These are phyloP conservation scores for Flaveria sonorensis DNA, from an alignment of 129 eudicot species.

Conservation along the genomic window DNA sequence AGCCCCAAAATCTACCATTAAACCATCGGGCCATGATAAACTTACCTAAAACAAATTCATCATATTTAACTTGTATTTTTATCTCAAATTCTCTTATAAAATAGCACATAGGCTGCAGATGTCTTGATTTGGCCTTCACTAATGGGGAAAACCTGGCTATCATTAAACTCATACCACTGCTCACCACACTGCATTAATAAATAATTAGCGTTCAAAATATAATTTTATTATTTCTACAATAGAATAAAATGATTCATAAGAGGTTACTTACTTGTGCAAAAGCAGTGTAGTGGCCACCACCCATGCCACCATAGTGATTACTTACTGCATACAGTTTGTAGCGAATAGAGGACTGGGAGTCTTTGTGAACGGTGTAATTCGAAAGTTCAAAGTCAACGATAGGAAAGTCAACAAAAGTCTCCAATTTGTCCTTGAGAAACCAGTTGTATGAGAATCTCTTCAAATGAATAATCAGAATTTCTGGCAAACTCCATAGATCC, in stretches of 20 bases:
- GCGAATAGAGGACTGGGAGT: slow-evolving; percentile 34
- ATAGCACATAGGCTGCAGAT: slow-evolving; percentile 85
- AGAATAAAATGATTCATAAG: background rate
- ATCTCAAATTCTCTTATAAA: slow-evolving; percentile 61
- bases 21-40: background rate
- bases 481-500: slow-evolving; percentile 94
- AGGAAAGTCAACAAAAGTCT: slow-evolving; percentile 87
- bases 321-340: slow-evolving; percentile 73
- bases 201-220: background rate
- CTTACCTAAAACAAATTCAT: too few relatives aligned
- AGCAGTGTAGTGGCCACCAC: slow-evolving; percentile 95
- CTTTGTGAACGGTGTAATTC: slow-evolving; percentile 43
- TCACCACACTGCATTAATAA: slow-evolving; percentile 59
- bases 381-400: slow-evolving; percentile 68
- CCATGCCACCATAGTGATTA: slow-evolving; percentile 85
- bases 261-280: slow-evolving; percentile 68
- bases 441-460: slow-evolving; percentile 76
- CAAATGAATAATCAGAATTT: slow-evolving; percentile 75
- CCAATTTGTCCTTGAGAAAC: slow-evolving; percentile 67
- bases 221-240: background rate
- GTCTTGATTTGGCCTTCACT: slow-evolving; percentile 70
- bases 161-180: slow-evolving; percentile 85
- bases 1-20: background rate
- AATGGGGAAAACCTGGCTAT: slow-evolving; percentile 55
- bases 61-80: slow-evolving; percentile 24